Conservation (phyloP, 176 grass and related monocot genomes). For the Lolium perenne region DNA sequence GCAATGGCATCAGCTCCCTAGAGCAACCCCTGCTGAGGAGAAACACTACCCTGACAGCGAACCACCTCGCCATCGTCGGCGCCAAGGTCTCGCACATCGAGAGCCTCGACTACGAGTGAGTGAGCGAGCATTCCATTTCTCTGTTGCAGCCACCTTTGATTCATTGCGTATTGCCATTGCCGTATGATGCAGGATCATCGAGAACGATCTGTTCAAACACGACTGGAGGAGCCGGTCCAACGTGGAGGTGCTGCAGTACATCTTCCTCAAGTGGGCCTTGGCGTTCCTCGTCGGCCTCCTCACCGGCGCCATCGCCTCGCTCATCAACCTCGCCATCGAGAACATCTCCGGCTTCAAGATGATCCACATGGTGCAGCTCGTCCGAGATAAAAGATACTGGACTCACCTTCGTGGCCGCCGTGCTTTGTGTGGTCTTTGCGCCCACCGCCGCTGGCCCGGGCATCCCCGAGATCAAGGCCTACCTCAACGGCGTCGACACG, state of each 20-base stretch:
- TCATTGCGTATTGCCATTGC: no score
- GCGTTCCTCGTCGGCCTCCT: constrained; percentile 90
- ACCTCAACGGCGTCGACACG: constrained; percentile 98
- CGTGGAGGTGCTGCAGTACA: constrained; percentile 85
- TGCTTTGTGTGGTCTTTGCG: constrained; percentile 88
- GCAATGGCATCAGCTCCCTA: constrained; percentile 32
- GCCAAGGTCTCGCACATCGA: constrained; percentile 96
- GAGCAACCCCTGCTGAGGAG: constrained; percentile 72
- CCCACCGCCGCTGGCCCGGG: constrained; percentile 94
- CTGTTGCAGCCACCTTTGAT: no score
- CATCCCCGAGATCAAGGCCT: constrained; percentile 98
- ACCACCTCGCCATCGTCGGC: constrained; percentile 88
- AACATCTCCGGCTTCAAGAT: constrained; percentile 95
- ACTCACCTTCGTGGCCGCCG: constrained; percentile 67
- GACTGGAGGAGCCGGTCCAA: constrained; percentile 90
- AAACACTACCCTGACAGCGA: constrained; percentile 67
- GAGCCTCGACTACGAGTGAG: constrained; percentile 97
- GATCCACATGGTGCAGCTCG: constrained; percentile 68
- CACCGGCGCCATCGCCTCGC: constrained; percentile 82
- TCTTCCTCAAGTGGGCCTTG: constrained; percentile 87
- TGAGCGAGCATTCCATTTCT: not conserved
- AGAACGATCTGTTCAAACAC: no score
- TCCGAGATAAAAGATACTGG: constrained; percentile 72
- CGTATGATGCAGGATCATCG: no score
- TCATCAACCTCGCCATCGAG: constrained; percentile 95